Evolutionary conservation across 352 stramenopile species (phyloP), one percentile per base, ranked within the genome.

Genomic region (Globisporangium uncinulatum): DNA sequence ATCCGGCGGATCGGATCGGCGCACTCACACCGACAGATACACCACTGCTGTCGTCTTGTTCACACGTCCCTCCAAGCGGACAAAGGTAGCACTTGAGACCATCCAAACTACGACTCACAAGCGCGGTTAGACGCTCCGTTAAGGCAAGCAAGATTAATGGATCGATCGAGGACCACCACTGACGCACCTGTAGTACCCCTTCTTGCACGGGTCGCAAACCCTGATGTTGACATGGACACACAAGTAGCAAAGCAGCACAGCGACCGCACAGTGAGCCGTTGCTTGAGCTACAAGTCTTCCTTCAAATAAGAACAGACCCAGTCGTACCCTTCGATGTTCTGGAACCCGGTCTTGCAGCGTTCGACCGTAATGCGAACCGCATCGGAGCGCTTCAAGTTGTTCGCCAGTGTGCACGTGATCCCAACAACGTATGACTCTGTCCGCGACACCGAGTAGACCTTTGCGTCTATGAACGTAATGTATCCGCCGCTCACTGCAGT

Each of bases 141-240:
- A 24, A 19, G n/a, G 4, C 49, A 41, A 20, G 47, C 14, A 41
- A 1, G 1, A 6, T 17, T 14, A 50, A 24, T 29, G 3, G 17
- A 20, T 11, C 21, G 29, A 37, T 2, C 0, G 4, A 50, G 0
- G 4, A 9, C 6, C 17, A 9, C 6, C 17, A 4, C n/a, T 3
- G 6, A 15, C 37, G 21, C 67, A 89, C 79, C 79, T 89, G 58
- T 89, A 91, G 19, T 49, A 83, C 32, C 73, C 74, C 54, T 87
- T 86, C 47, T 74, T 69, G 54, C 81, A 91, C 11, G 66, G 60
- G 2, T 84, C 47, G 20, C 81, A 91, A 39, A 69, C 46, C 0
- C 75, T 87, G 56, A 10, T 9, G 13, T 7, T 6, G 11, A 14
- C 54, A 47, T 7, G 15, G 6, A 46, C 13, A 13, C 41, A 43